Percentiles rank a stretch among this genome's conserved stretches.
phyloP scores from a whole-genome alignment of 768 basidiomycete species.

The Leucosporidium creatinivorum region DNA sequence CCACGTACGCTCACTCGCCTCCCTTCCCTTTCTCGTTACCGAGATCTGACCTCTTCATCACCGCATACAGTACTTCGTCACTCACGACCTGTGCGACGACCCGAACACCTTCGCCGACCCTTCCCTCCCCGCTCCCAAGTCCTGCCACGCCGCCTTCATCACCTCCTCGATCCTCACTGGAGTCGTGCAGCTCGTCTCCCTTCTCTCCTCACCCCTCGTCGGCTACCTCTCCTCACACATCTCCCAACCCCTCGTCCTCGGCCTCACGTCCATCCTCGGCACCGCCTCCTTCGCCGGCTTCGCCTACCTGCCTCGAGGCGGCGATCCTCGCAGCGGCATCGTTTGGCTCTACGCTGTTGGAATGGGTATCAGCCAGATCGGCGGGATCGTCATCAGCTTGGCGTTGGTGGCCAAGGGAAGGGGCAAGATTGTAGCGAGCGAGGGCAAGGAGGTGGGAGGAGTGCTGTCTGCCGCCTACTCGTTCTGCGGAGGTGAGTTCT shows the following conservation, averaged over 20 bases:
- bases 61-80: slow-evolving; percentile 6
- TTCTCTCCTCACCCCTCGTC: slow-evolving; percentile 22
- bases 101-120: not conserved
- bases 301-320: not conserved
- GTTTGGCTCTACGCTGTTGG: slow-evolving; percentile 5
- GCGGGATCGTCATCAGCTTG: slow-evolving; percentile 17
- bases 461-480: slow-evolving; percentile 14
- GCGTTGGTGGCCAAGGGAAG: slow-evolving; percentile 17
- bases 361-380: slow-evolving; percentile 11
- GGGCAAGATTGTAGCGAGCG: not conserved
- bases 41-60: not conserved
- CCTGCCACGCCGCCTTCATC: slow-evolving; percentile 17
- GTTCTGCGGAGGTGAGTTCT: slow-evolving; percentile 13
- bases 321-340: not conserved
- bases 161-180: slow-evolving; percentile 21
- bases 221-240: slow-evolving; percentile 12
- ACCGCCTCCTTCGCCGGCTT: slow-evolving; percentile 1
- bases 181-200: slow-evolving; percentile 22
- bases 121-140: not conserved
- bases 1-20: not conserved
- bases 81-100: not conserved
- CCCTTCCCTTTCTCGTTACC: not conserved
- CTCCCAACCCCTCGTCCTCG: slow-evolving; percentile 7
- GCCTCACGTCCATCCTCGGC: slow-evolving; percentile 3
- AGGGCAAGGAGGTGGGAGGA: slow-evolving; percentile 16